phyloP scores from a whole-genome alignment of 306 rosid species.

The Spatholobus suberectus region DNA sequence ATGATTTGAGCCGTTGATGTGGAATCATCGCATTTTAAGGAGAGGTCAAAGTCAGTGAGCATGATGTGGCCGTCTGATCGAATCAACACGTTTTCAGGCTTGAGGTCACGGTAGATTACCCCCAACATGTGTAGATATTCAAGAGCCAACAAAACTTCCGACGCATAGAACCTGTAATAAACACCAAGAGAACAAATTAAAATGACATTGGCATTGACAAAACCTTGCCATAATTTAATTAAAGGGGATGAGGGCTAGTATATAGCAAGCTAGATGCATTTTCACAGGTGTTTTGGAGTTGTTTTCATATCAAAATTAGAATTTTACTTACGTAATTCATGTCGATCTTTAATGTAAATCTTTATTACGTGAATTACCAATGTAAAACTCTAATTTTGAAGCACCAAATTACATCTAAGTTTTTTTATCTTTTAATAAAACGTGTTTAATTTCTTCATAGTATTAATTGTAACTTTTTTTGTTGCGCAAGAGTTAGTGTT shows the following conservation, averaged over 20 bases:
- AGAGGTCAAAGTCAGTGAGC: neutral
- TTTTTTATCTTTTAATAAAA: no score
- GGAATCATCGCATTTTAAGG: conserved; percentile 2
- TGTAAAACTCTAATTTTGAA: no score
- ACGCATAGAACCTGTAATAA: neutral
- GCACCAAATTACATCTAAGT: no score
- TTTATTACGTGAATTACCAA: no score
- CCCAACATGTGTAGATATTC: conserved; percentile 10
- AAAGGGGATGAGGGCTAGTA: no score
- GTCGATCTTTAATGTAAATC: no score
- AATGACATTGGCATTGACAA: neutral
- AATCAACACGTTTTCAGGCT: neutral
- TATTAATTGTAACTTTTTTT: neutral
- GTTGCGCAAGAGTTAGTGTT: neutral
- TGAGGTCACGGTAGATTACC: neutral
- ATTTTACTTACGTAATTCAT: no score
- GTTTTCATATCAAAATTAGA: no score
- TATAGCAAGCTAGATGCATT: no score
- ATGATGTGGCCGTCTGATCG: conserved; percentile 9
- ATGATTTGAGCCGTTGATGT: neutral
- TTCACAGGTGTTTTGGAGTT: no score
- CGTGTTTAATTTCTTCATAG: neutral
- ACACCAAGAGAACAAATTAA: neutral
- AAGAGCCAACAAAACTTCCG: neutral
- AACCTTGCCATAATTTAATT: no score